Evolutionary conservation across 306 rosid species (phyloP), one percentile per base, ranked within the genome.

Genomic region (Geum urbanum): DNA sequence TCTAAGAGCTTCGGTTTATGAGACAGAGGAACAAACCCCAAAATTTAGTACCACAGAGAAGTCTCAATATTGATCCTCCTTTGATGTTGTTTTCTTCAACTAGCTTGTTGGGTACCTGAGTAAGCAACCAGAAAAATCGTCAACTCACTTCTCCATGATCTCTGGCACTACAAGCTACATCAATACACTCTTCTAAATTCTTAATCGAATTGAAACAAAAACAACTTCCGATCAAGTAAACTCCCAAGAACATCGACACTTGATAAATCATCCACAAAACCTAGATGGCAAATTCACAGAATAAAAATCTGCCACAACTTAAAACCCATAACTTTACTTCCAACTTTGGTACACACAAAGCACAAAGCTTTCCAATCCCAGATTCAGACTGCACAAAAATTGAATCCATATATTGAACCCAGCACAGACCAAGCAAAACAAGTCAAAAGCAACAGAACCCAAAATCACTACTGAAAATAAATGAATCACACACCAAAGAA

Each of bases 231-330:
- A 15, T 62, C 43, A 70, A 53, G 16, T 1, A 15, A 24, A 37
- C 24, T 10, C 51, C 35, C 19, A 27, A 65, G 32, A 56, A 67
- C 16, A 52, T 44, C 7, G 6, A 35, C 18, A 40, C 22, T 44
- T 68, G 9, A 45, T 16, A 35, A 41, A 65, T 71, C 60, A 54
- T 15, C 39, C 56, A 43, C 55, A 59, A 66, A 66, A 67, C 44
- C 63, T 53, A 48, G 0, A 56, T 7, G 45, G 45, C 40, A 19
- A 49, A 65, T 24, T 46, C 50, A 63, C 48, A 72, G 10, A 67
- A 14, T 51, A 50, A 60, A 61, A 32, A 53, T 51, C 46, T n/a
- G 45, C 61, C 74, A 55, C 60, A 61, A 67, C 69, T 72, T 71
- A 56, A 24, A 56, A 16, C 48, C 63, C 54, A 43, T 16, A 37